phyloP scores from a whole-genome alignment of 768 basidiomycete genomes.

The Tremella fuciformis region DNA sequence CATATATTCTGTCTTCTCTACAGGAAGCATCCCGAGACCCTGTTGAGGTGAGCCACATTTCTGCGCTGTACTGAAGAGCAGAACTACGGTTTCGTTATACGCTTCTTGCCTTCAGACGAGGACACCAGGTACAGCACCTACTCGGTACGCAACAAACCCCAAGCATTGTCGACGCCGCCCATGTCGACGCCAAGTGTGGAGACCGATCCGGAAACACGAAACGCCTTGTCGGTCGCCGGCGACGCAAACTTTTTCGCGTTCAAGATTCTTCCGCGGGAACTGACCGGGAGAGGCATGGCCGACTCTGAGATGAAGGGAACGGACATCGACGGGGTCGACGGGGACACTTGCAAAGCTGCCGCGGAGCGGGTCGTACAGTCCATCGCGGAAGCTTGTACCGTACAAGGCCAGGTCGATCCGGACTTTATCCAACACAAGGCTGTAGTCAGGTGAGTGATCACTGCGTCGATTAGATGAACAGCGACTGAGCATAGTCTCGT shows the following conservation, averaged over 20 bases:
- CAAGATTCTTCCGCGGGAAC: slow-evolving; percentile 48
- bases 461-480: too few relatives aligned
- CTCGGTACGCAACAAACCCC: slow-evolving; percentile 65
- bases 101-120: slow-evolving; percentile 71
- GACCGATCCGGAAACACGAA: too few relatives aligned
- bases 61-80: slow-evolving; percentile 1
- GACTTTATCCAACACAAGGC: slow-evolving; percentile 65
- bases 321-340: slow-evolving; percentile 52
- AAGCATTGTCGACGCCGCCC: not conserved
- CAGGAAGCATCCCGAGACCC: slow-evolving; percentile 89
- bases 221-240: not conserved
- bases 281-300: too few relatives aligned
- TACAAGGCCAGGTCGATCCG: too few relatives aligned
- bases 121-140: slow-evolving; percentile 79
- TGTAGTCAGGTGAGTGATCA: slow-evolving; percentile 67
- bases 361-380: slow-evolving; percentile 71
- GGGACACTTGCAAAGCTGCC: slow-evolving; percentile 68
- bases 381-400: slow-evolving; percentile 67
- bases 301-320: slow-evolving; percentile 36
- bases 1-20: slow-evolving; percentile 89
- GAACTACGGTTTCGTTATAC: slow-evolving; percentile 81
- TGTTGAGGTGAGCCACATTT: slow-evolving; percentile 55
- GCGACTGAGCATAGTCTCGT: slow-evolving; percentile 59
- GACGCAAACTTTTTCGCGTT: slow-evolving; percentile 49
- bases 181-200: too few relatives aligned